Conservation (phyloP, 345 rosid genomes). For the Sisymbrium irio region DNA sequence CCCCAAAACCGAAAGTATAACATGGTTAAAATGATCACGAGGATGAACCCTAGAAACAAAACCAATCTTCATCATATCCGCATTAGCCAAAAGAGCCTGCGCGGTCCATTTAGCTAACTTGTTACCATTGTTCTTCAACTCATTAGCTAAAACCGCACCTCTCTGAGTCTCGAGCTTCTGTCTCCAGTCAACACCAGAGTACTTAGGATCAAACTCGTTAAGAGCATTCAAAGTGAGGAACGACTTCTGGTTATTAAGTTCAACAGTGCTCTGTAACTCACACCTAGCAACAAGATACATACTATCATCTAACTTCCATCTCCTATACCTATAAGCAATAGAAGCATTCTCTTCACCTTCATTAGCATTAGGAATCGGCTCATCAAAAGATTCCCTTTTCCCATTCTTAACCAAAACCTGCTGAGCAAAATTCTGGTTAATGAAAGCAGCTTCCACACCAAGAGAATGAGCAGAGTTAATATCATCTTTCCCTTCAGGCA, state of each 20-base stretch:
- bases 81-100: constrained; percentile 83
- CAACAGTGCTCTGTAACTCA: constrained; percentile 87
- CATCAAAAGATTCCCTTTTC: constrained; percentile 76
- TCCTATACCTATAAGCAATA: constrained; percentile 83
- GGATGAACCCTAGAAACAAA: constrained; percentile 98
- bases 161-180: constrained; percentile 98
- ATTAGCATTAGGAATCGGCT: constrained; percentile 80
- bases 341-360: constrained; percentile 99
- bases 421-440: constrained; percentile 47
- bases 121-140: constrained; percentile 92
- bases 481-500: constrained; percentile 36
- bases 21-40: constrained; percentile 96
- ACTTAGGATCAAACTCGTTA: constrained; percentile 91
- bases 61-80: constrained; percentile 96
- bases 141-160: constrained; percentile 95
- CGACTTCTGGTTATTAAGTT: constrained; percentile 71
- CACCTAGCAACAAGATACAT: constrained; percentile 81
- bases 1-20: constrained; percentile 80
- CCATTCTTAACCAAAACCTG: constrained; percentile 87
- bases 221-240: constrained; percentile 88
- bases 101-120: constrained; percentile 98
- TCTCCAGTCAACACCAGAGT: constrained; percentile 96
- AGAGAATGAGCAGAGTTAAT: constrained; percentile 43
- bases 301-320: constrained; percentile 90
- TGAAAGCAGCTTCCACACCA: constrained; percentile 73